phyloP scores from a whole-genome alignment of 345 rosid species.

The Erucastrum elatum region DNA sequence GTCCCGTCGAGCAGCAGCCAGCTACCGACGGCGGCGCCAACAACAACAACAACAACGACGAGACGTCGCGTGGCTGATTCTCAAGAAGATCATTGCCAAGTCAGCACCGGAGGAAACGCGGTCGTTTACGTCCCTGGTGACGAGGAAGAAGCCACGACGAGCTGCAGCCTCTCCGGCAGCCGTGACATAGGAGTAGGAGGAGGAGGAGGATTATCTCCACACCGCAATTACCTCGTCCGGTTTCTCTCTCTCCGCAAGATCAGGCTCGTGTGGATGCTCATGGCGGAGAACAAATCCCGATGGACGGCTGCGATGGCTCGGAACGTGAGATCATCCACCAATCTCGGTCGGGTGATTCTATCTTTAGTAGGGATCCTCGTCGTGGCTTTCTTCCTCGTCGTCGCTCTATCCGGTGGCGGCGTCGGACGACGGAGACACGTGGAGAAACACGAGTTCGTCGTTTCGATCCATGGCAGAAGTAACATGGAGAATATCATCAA shows the following conservation, averaged over 20 bases:
- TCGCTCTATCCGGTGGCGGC: slow-evolving; percentile 39
- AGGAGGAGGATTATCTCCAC: slow-evolving; percentile 15
- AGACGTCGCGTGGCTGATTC: slow-evolving; percentile 70
- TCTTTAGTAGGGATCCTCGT: slow-evolving; percentile 47
- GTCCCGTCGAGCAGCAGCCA: slow-evolving; percentile 54
- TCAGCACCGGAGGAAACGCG: slow-evolving; percentile 21
- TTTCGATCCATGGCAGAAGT: slow-evolving; percentile 31
- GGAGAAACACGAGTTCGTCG: slow-evolving; percentile 32
- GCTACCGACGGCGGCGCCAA: slow-evolving; percentile 46
- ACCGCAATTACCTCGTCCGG: slow-evolving; percentile 16
- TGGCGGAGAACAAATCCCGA: slow-evolving; percentile 46
- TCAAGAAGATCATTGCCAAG: slow-evolving; percentile 39
- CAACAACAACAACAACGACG: slow-evolving; percentile 59
- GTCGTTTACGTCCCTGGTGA: slow-evolving; percentile 36
- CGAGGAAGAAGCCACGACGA: slow-evolving; percentile 43
- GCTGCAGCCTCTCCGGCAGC: slow-evolving; percentile 3
- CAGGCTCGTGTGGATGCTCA: slow-evolving; percentile 43
- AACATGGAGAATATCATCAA: slow-evolving; percentile 30
- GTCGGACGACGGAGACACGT: slow-evolving; percentile 14
- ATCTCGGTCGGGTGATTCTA: slow-evolving; percentile 49
- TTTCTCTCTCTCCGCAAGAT: slow-evolving; percentile 25
- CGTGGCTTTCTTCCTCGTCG: slow-evolving; percentile 50
- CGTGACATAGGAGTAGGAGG: slow-evolving; percentile 7
- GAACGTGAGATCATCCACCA: slow-evolving; percentile 53
- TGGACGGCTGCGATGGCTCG: slow-evolving; percentile 48